These are phyloP conservation scores for Poronia punctata DNA, from an alignment of 495 filamentous ascomycete species.

Conservation along the genomic window DNA sequence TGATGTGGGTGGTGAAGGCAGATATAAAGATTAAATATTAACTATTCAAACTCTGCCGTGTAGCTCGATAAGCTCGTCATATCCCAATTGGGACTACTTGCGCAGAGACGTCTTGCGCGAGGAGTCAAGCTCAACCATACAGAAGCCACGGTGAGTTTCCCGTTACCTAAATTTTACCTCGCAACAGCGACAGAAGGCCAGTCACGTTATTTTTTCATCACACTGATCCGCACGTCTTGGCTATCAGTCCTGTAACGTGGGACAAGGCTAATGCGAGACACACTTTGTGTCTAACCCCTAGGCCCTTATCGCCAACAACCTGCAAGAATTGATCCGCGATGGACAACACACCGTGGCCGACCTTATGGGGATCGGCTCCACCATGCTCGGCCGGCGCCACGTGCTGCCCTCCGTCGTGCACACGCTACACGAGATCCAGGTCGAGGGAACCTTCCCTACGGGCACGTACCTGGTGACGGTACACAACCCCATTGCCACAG, in stretches of 20 bases:
- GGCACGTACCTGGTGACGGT: conserved; percentile 96
- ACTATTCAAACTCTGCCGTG: background rate
- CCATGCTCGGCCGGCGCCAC: conserved; percentile 90
- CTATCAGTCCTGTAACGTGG: background rate
- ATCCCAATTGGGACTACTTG: conserved; percentile 81
- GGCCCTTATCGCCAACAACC: conserved; percentile 83
- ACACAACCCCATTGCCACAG: conserved; percentile 77
- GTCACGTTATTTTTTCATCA: background rate
- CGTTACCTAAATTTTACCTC: too few species aligned
- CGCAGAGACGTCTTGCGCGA: conserved; percentile 81
- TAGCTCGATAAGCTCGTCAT: conserved; percentile 96
- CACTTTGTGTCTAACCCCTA: conserved; percentile 22
- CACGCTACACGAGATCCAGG: conserved; percentile 75
- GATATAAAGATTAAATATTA: background rate
- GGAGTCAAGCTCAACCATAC: conserved; percentile 87
- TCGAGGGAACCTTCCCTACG: conserved; percentile 87
- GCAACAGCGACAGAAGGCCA: background rate
- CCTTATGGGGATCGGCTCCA: conserved; percentile 85
- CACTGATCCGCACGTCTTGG: background rate
- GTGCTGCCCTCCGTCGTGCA: conserved; percentile 75
- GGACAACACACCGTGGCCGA: conserved; percentile 85
- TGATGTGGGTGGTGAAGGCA: background rate
- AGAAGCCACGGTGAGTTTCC: conserved; percentile 68
- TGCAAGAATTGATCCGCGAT: conserved; percentile 98
- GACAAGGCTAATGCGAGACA: conserved; percentile 10